Evolutionary conservation across 768 basidiomycete genomes (phyloP).

Genomic region (Lactarius evosmus): DNA sequence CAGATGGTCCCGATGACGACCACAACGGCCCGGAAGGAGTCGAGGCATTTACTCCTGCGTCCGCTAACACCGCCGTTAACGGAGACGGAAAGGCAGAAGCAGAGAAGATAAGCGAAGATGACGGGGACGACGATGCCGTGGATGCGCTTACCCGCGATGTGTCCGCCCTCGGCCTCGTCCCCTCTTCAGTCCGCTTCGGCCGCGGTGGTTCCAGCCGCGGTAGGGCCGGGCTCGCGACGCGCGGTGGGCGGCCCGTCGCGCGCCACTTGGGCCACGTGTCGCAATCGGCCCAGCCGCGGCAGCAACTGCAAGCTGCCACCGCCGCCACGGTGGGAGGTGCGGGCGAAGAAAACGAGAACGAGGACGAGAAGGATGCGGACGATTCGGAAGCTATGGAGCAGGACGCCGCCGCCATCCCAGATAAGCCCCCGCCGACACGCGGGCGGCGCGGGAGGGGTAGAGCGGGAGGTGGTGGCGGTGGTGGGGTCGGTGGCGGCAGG

Average conservation of each 20-base stretch:
- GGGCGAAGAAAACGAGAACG: neutral
- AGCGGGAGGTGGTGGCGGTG: slow-evolving; percentile 10
- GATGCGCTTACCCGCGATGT: slow-evolving; percentile 51
- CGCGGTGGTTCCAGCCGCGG: slow-evolving; percentile 52
- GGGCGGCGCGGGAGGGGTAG: slow-evolving; percentile 21
- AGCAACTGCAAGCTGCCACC: neutral
- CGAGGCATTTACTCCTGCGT: neutral
- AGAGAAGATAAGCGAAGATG: neutral
- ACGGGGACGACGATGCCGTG: slow-evolving; percentile 28
- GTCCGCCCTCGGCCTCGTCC: slow-evolving; percentile 56
- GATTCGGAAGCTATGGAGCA: slow-evolving; percentile 14
- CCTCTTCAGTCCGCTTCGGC: slow-evolving; percentile 68
- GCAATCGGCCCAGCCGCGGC: neutral
- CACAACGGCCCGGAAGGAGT: slow-evolving; percentile 18
- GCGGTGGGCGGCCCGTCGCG: slow-evolving; percentile 10
- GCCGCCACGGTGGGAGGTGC: neutral
- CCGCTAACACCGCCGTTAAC: neutral
- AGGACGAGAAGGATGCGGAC: neutral
- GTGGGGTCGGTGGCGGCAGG: neutral
- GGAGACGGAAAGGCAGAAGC: neutral
- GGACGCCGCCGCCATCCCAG: neutral
- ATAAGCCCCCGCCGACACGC: slow-evolving; percentile 3
- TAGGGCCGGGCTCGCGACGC: slow-evolving; percentile 42
- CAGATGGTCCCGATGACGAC: slow-evolving; percentile 28
- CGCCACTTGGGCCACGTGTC: neutral